These are phyloP conservation scores for Microdochium nivale DNA, from an alignment of 2,329 filamentous ascomycete species.

Conservation along the genomic window DNA sequence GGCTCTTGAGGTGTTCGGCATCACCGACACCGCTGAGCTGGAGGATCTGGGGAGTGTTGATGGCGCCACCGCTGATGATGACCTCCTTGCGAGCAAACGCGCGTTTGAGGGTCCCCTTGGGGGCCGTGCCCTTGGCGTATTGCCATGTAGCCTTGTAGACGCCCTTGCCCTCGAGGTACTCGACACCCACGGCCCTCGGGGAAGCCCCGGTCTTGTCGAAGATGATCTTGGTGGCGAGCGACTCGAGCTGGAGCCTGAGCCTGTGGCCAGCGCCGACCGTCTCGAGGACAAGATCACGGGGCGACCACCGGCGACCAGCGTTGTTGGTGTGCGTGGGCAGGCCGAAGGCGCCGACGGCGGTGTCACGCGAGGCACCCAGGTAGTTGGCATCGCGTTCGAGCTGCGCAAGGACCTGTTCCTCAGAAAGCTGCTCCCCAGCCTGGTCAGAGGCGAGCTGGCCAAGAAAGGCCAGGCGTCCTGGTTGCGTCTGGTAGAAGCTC, in stretches of 20 bases:
- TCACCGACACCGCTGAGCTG: slow-evolving; percentile 42
- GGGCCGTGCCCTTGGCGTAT: slow-evolving; percentile 12
- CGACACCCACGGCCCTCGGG: neutral
- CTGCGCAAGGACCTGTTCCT: neutral
- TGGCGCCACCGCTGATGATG: slow-evolving; percentile 38
- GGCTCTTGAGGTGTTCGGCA: slow-evolving; percentile 27
- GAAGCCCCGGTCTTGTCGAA: neutral
- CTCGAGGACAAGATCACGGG: neutral
- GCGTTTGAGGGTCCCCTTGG: slow-evolving; percentile 14
- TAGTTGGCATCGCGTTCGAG: neutral
- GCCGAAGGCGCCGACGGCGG: neutral
- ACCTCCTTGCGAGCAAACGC: slow-evolving; percentile 28
- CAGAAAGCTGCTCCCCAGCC: neutral
- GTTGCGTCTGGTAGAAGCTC: neutral
- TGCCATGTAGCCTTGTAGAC: slow-evolving; percentile 22
- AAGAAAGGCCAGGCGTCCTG: neutral
- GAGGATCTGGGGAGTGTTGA: slow-evolving; percentile 42
- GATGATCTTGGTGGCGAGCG: neutral
- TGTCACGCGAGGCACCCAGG: neutral
- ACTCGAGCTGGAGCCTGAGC: neutral
- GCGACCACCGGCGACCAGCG: neutral
- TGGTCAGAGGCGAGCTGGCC: neutral
- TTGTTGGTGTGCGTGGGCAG: neutral
- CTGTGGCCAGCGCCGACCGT: neutral
- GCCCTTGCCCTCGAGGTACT: slow-evolving; percentile 13